Evolutionary conservation across 345 rosid species (phyloP).

Genomic region (Excoecaria cochinchinensis): DNA sequence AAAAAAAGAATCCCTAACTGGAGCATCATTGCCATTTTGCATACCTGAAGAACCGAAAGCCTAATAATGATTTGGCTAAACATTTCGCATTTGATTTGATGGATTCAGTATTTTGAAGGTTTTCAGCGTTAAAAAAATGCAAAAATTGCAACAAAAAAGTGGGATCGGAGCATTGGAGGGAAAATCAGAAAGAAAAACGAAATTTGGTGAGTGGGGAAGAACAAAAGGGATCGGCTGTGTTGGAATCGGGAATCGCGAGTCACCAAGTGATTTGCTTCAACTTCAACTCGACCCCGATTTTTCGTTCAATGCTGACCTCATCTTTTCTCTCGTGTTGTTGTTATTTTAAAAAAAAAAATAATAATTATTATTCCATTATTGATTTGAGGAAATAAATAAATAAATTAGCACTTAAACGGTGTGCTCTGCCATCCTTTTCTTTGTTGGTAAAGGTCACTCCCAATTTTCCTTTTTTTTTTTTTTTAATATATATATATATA

Average conservation of each 20-base stretch:
- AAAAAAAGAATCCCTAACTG: neutral
- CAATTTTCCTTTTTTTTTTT: neutral
- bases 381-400: no score
- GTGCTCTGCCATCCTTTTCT: no score
- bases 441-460: neutral
- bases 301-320: neutral
- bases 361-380: neutral
- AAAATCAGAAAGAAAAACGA: neutral
- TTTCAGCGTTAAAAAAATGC: neutral
- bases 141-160: neutral
- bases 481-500: no score
- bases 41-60: slow-evolving; percentile 8
- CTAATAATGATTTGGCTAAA: neutral
- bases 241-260: slow-evolving; percentile 14
- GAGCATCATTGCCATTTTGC: neutral
- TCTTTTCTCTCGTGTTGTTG: neutral
- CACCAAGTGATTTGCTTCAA: neutral
- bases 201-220: neutral
- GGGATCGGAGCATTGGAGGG: neutral
- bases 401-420: no score
- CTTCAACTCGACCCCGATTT: slow-evolving; percentile 2
- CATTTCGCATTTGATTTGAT: neutral
- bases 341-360: no score
- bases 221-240: slow-evolving; percentile 17
- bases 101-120: neutral